phyloP scores from a whole-genome alignment of 108 stramenopile genomes.

The Pelagomonas calceolata region DNA sequence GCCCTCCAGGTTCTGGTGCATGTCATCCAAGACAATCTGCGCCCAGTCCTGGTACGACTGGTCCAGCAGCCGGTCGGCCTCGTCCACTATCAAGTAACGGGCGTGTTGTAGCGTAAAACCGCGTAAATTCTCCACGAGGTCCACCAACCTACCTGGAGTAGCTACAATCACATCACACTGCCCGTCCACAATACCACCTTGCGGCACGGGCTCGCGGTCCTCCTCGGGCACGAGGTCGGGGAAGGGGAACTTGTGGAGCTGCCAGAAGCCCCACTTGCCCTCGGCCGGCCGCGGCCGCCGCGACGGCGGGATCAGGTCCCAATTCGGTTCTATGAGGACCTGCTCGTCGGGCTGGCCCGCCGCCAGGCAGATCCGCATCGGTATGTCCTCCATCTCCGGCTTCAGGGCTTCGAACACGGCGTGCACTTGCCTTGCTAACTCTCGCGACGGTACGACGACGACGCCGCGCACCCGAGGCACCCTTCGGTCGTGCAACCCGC shows the following conservation, averaged over 20 bases:
- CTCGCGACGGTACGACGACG: slow-evolving; percentile 82
- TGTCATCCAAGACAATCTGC: slow-evolving; percentile 39
- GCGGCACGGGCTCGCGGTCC: slow-evolving; percentile 13
- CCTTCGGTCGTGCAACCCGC: slow-evolving; percentile 50
- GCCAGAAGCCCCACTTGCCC: slow-evolving; percentile 30
- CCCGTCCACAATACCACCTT: slow-evolving; percentile 42
- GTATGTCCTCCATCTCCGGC: neutral
- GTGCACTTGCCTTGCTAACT: slow-evolving; percentile 21
- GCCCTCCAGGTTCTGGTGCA: too few relatives aligned
- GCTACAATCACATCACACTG: slow-evolving; percentile 79
- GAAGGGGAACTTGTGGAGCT: slow-evolving; percentile 19
- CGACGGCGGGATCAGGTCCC: slow-evolving; percentile 36
- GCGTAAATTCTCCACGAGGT: slow-evolving; percentile 78
- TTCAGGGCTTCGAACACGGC: neutral
- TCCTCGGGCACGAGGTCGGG: slow-evolving; percentile 14
- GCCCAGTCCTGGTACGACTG: slow-evolving; percentile 89
- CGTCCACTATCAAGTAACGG: slow-evolving; percentile 79
- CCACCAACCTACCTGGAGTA: slow-evolving; percentile 82
- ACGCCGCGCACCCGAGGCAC: slow-evolving; percentile 68
- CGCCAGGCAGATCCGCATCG: neutral
- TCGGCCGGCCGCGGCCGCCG: slow-evolving; percentile 25
- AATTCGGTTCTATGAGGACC: slow-evolving; percentile 59
- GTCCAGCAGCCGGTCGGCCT: slow-evolving; percentile 81
- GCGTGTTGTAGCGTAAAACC: slow-evolving; percentile 85
- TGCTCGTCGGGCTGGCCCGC: slow-evolving; percentile 23